Conservation (phyloP, 768 basidiomycete species). For the Hygrocybe coccinea region DNA sequence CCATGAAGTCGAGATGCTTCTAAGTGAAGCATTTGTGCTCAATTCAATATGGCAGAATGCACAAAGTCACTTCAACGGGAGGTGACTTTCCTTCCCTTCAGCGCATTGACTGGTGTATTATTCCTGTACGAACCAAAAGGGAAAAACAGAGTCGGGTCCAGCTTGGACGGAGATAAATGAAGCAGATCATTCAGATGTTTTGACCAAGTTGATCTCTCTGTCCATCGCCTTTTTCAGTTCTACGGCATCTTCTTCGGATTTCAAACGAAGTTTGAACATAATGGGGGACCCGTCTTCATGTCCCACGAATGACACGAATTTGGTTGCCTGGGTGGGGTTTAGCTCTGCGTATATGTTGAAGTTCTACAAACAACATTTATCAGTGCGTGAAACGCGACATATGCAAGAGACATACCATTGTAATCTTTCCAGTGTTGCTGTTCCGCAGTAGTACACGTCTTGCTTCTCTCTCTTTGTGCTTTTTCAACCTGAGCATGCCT, state of each 20-base stretch:
- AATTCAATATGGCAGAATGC: slow-evolving; percentile 92
- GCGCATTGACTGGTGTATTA: background rate
- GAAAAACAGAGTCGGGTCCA: background rate
- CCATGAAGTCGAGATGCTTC: slow-evolving; percentile 90
- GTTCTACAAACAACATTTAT: slow-evolving; percentile 46
- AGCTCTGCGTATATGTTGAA: slow-evolving; percentile 62
- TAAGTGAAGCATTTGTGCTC: slow-evolving; percentile 93
- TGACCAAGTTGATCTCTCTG: slow-evolving; percentile 50
- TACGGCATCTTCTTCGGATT: slow-evolving; percentile 52
- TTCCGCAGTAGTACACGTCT: slow-evolving; percentile 68
- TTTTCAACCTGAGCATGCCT: slow-evolving; percentile 72
- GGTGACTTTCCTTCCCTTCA: slow-evolving; percentile 25
- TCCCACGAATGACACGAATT: slow-evolving; percentile 60
- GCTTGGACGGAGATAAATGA: background rate
- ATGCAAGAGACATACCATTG: slow-evolving; percentile 48
- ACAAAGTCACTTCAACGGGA: slow-evolving; percentile 76
- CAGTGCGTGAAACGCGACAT: background rate
- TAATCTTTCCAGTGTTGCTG: slow-evolving; percentile 68
- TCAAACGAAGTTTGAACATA: slow-evolving; percentile 59
- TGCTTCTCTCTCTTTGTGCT: slow-evolving; percentile 55
- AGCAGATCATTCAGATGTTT: slow-evolving; percentile 17
- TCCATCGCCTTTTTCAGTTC: slow-evolving; percentile 58
- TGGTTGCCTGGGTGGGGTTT: slow-evolving; percentile 49
- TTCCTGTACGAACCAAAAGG: background rate
- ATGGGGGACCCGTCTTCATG: slow-evolving; percentile 57